Conservation (phyloP, 257 asterid species). For the Solanum okadae region DNA sequence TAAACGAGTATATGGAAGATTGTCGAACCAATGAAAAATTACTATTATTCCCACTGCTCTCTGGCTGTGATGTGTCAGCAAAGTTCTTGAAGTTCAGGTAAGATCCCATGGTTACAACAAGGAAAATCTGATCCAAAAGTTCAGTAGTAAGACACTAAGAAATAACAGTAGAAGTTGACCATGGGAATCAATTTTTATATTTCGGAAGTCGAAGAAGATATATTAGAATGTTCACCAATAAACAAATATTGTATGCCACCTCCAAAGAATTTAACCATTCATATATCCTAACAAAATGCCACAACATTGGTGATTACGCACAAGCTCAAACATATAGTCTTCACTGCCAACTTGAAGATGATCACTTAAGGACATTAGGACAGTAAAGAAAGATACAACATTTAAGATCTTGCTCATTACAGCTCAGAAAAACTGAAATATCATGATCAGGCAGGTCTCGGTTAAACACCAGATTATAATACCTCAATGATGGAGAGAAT, state of each 20-base stretch:
- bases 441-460: neutral
- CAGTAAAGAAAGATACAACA: neutral
- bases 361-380: neutral
- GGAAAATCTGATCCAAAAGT: slow-evolving; percentile 24
- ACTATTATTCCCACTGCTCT: slow-evolving; percentile 23
- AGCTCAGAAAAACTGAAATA: neutral
- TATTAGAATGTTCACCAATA: neutral
- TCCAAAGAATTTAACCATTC: neutral
- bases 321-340: neutral
- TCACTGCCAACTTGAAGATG: neutral
- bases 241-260: neutral
- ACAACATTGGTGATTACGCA: neutral
- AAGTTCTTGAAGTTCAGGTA: slow-evolving; percentile 68
- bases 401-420: neutral
- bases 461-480: neutral
- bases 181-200: neutral
- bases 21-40: slow-evolving; percentile 49
- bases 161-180: neutral
- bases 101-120: slow-evolving; percentile 47
- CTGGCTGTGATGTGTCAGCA: slow-evolving; percentile 38
- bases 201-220: neutral
- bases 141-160: slow-evolving; percentile 10
- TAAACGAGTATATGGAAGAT: slow-evolving; percentile 66
- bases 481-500: neutral
- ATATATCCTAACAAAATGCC: neutral